Evolutionary conservation across 106 monocot species (phyloP), one percentile per base, ranked within the genome.

Genomic region (Gastrodia elata): DNA sequence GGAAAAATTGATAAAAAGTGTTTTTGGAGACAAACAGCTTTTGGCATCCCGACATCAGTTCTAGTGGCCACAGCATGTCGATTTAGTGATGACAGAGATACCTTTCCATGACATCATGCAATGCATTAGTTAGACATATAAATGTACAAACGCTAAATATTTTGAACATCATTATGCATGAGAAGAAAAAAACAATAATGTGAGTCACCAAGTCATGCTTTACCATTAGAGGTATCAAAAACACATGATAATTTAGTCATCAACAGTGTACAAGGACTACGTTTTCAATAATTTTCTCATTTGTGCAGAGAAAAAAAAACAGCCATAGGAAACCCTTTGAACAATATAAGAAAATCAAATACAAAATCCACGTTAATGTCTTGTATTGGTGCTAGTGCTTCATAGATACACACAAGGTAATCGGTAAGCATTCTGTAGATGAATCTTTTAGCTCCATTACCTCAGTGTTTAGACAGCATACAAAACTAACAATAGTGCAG

Each of bases 1-100:
- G 97, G 97, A 77, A 93, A 97, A 73, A 97, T 93, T 77, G 73
- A 73, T 40, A 79, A 81, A 85, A 97, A 97, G 80, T 97, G 97
- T 70, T 91, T 97, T 64, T 88, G 83, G 44, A 97, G 82, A 73
- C 97, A 97, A 24, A 88, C 8, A 38, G 97, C 97, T 85, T 97
- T 97, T 27, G 97, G 86, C 8, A 65, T 88, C 48, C 97, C 97
- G 75, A 97, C 90, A 81, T 97, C 97, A 80, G 83, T 86, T 83
- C 97, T 86, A 55, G 90, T 93, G 36, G 88, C 97, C 73, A 97
- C 97, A 78, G 97, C 93, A 83, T 97, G 97, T 22, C 97, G 86
- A 79, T 97, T 97, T 73, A 97, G 73, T 70, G 97, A 97, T 22
- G 97, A 97, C 48, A 97, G 88, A 69, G 97, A 97, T 27, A 97